phyloP scores from a whole-genome alignment of 202 grass and related monocot genomes.

The Cymbopogon flexuosus region DNA sequence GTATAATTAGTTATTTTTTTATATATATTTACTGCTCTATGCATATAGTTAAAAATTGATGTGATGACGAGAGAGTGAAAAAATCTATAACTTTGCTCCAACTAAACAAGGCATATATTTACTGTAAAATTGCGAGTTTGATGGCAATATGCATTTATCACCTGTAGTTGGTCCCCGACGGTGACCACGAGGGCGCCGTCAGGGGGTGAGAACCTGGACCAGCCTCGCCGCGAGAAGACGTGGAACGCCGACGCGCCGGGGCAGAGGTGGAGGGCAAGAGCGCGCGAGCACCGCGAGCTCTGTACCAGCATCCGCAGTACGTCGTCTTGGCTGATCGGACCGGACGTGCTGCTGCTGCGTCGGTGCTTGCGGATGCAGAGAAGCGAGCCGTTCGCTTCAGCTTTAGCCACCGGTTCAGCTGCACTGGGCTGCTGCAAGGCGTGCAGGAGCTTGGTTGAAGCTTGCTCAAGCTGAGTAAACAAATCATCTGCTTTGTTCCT shows the following conservation, averaged over 20 bases:
- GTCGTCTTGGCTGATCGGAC: conserved; percentile 30
- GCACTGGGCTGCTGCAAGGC: conserved; percentile 5
- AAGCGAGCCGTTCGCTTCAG: neutral
- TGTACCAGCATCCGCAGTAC: conserved; percentile 42
- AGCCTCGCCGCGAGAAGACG: conserved; percentile 53
- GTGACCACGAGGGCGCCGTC: conserved; percentile 50
- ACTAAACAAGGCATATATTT: no score
- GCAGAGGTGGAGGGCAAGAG: conserved; percentile 43
- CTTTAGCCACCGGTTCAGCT: neutral
- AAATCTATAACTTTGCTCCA: no score
- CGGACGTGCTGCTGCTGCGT: neutral
- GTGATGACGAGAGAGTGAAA: no score
- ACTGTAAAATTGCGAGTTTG: no score
- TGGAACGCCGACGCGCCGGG: conserved; percentile 42
- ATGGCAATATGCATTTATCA: conserved; percentile 18
- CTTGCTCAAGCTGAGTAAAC: conserved; percentile 37
- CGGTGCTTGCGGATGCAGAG: conserved; percentile 48
- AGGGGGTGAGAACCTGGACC: conserved; percentile 42
- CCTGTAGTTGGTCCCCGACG: conserved; percentile 64
- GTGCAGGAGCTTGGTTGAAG: conserved; percentile 34
- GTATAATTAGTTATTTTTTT: no score
- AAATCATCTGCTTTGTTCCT: conserved; percentile 41
- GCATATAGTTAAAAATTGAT: no score
- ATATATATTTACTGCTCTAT: no score
- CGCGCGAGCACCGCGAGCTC: conserved; percentile 37